phyloP scores from a whole-genome alignment of 75 land plant species.

The Cupressus sempervirens region DNA sequence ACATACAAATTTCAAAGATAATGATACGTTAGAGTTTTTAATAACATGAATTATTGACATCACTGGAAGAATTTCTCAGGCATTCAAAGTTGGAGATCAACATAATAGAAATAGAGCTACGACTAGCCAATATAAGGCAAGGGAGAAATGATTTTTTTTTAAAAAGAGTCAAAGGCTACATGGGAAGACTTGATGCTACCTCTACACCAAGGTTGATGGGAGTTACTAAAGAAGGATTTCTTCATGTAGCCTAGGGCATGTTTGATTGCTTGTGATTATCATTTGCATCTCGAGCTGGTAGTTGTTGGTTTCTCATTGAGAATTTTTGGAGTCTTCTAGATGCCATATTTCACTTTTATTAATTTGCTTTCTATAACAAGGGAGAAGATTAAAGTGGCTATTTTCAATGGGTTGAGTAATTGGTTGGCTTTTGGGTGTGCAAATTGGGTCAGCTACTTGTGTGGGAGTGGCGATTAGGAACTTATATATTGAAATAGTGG shows the following conservation, averaged over 20 bases:
- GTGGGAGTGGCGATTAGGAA: slow-evolving; percentile 98
- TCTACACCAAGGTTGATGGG: slow-evolving; percentile 65
- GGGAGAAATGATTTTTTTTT: too few relatives aligned
- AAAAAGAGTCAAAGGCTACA: slow-evolving; percentile 12
- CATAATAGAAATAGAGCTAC: too few relatives aligned
- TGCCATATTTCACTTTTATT: slow-evolving; percentile 89
- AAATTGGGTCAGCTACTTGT: slow-evolving; percentile 93
- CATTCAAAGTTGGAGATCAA: too few relatives aligned
- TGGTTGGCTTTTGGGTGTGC: slow-evolving; percentile 98
- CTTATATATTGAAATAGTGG: slow-evolving; percentile 89
- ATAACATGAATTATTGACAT: too few relatives aligned
- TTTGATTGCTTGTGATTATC: slow-evolving; percentile 83
- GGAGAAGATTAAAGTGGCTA: slow-evolving; percentile 73
- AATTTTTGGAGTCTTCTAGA: slow-evolving; percentile 86
- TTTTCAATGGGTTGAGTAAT: slow-evolving; percentile 84
- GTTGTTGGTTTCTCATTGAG: slow-evolving; percentile 92
- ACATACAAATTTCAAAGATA: too few relatives aligned
- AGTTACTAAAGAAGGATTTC: slow-evolving; percentile 59
- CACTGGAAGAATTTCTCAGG: too few relatives aligned
- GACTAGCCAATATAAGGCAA: too few relatives aligned
- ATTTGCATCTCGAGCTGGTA: slow-evolving; percentile 57
- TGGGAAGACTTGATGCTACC: slow-evolving; percentile 11
- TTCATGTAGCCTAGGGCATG: slow-evolving; percentile 59
- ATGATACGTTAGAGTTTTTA: too few relatives aligned
- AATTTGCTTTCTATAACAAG: slow-evolving; percentile 87